Conservation (phyloP, 805 yeast species). For the Metschnikowia koreensis region DNA sequence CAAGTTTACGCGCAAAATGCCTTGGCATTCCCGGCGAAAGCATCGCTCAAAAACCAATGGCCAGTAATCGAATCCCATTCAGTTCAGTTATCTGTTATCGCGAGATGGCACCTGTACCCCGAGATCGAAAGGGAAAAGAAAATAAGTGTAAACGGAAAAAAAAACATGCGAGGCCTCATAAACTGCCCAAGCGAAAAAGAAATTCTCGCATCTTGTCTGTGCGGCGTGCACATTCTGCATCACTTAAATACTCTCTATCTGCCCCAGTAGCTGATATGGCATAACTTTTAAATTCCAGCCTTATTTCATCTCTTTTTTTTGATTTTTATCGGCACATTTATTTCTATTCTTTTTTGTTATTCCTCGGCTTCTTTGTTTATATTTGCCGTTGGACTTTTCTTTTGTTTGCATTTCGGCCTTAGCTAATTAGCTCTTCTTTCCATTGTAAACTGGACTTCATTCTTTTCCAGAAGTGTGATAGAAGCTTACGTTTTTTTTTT, state of each 20-base stretch:
- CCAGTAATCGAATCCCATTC: conserved; percentile 5
- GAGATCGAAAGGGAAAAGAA: neutral
- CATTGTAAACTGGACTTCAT: neutral
- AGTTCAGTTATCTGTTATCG: conserved; percentile 2
- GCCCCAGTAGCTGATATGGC: neutral
- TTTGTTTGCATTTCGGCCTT: neutral
- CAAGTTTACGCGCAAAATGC: conserved; percentile 2
- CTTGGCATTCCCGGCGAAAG: neutral
- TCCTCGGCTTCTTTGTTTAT: neutral
- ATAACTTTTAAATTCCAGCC: neutral
- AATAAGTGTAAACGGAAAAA: neutral
- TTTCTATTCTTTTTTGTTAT: neutral
- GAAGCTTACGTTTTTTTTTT: neutral
- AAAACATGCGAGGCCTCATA: too few species aligned
- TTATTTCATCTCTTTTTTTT: neutral
- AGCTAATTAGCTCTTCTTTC: neutral
- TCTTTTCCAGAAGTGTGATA: neutral
- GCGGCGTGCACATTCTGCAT: conserved; percentile 6
- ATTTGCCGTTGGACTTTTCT: neutral
- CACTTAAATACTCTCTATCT: conserved; percentile 5
- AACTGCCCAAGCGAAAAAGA: neutral
- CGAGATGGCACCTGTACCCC: conserved; percentile 1
- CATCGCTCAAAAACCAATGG: neutral
- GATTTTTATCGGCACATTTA: neutral
- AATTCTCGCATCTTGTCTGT: neutral